A percentile compares a stretch with the other conserved stretches of the same genome.
These are phyloP conservation scores for Glycine soja DNA, from an alignment of 306 rosid genomes.

Conservation along the genomic window DNA sequence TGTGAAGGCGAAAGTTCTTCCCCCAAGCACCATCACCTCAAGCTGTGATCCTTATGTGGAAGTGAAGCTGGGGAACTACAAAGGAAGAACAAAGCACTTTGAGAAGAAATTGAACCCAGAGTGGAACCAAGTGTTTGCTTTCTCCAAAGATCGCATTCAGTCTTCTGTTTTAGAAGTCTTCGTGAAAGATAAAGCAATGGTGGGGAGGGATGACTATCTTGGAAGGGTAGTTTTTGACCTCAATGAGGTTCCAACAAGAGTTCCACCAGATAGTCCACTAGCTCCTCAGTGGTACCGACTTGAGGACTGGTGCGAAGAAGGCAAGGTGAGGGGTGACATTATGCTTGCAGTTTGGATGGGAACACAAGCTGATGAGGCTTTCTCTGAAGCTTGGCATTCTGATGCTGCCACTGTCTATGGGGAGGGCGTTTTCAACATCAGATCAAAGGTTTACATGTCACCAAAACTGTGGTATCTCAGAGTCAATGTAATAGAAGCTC, in stretches of 20 bases:
- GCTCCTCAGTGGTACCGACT: conserved; percentile 89
- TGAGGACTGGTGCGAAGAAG: conserved; percentile 67
- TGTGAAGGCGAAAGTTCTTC: conserved; percentile 81
- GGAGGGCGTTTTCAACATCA: conserved; percentile 72
- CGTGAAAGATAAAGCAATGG: conserved; percentile 82
- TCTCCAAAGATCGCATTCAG: conserved; percentile 81
- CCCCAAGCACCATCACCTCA: conserved; percentile 68
- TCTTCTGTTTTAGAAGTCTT: conserved; percentile 76
- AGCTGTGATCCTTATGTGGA: conserved; percentile 85
- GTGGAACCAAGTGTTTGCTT: conserved; percentile 90
- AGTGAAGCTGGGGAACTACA: conserved; percentile 87
- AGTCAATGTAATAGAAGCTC: conserved; percentile 84
- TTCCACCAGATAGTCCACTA: conserved; percentile 87
- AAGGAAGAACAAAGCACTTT: conserved; percentile 75
- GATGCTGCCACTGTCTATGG: conserved; percentile 83
- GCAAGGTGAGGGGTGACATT: conserved; percentile 75
- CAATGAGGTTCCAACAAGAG: conserved; percentile 86
- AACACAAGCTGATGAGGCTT: conserved; percentile 92
- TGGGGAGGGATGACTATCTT: conserved; percentile 82
- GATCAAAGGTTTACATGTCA: conserved; percentile 90
- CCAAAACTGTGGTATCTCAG: conserved; percentile 92
- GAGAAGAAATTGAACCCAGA: conserved; percentile 79
- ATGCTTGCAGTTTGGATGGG: conserved; percentile 97
- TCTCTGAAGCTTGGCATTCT: conserved; percentile 86
- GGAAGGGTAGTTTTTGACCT: conserved; percentile 79